Conservation (phyloP, 1,139 yeast species). For the Geotrichum aggregatum region DNA sequence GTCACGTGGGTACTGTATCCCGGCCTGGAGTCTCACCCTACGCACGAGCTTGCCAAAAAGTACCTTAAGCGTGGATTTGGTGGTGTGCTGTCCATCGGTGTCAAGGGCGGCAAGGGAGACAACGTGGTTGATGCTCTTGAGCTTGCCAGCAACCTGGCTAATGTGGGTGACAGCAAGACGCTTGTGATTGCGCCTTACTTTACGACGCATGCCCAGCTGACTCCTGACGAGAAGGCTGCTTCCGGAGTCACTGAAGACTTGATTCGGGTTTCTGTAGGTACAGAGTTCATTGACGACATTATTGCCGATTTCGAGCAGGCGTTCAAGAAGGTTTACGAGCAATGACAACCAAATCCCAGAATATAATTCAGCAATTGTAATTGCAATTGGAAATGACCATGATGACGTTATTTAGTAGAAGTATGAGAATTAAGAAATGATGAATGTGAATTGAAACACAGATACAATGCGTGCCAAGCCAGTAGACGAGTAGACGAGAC, state of each 20-base stretch:
- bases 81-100: slow-evolving; percentile 85
- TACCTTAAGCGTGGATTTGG: slow-evolving; percentile 77
- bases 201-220: slow-evolving; percentile 91
- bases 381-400: not conserved
- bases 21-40: slow-evolving; percentile 78
- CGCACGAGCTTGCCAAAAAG: slow-evolving; percentile 77
- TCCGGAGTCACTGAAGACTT: slow-evolving; percentile 86
- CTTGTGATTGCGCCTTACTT: slow-evolving; percentile 91
- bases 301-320: slow-evolving; percentile 84
- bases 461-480: too few species aligned
- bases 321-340: slow-evolving; percentile 40
- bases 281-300: slow-evolving; percentile 84
- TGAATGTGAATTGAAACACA: too few species aligned
- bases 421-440: too few species aligned
- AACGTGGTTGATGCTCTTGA: slow-evolving; percentile 75
- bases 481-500: too few species aligned
- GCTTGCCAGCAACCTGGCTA: slow-evolving; percentile 87
- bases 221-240: slow-evolving; percentile 70
- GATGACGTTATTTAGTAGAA: too few species aligned
- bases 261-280: slow-evolving; percentile 85
- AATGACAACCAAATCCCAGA: not conserved
- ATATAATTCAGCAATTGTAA: not conserved
- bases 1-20: slow-evolving; percentile 90
- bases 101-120: slow-evolving; percentile 63
- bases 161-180: slow-evolving; percentile 94